Evolutionary conservation across 2,329 filamentous ascomycete genomes (phyloP).

Genomic region (Trichoderma sp.): DNA sequence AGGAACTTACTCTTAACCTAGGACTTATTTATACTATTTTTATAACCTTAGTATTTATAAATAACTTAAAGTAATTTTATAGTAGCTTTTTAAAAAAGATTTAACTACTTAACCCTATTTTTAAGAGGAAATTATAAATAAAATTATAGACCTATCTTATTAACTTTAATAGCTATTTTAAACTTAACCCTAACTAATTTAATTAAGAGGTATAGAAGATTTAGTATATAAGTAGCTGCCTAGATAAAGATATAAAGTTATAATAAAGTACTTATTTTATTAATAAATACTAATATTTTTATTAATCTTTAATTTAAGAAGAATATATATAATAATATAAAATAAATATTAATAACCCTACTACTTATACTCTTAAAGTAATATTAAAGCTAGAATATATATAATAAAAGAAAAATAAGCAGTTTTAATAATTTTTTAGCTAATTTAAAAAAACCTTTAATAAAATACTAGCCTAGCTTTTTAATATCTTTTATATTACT

Average conservation of each 20-base stretch:
- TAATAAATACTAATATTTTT: background rate
- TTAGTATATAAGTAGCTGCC: background rate
- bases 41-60: background rate
- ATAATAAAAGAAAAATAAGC: conserved; percentile 23
- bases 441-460: background rate
- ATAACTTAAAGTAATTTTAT: background rate
- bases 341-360: background rate
- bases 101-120: background rate
- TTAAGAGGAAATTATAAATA: background rate
- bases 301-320: background rate
- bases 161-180: background rate
- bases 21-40: background rate
- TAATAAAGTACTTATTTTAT: background rate
- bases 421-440: conserved; percentile 18
- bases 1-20: background rate
- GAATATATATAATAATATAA: background rate
- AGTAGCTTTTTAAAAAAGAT: background rate
- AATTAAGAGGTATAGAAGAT: background rate
- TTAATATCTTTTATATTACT: background rate
- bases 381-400: conserved; percentile 17
- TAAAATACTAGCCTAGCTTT: background rate
- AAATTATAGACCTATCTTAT: background rate
- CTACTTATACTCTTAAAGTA: background rate
- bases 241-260: background rate
- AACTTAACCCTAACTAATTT: background rate